Percentiles rank a stretch among this genome's conserved stretches.
phyloP scores from a whole-genome alignment of 2,329 filamentous ascomycete genomes.

The Hypocrella siamensis region DNA sequence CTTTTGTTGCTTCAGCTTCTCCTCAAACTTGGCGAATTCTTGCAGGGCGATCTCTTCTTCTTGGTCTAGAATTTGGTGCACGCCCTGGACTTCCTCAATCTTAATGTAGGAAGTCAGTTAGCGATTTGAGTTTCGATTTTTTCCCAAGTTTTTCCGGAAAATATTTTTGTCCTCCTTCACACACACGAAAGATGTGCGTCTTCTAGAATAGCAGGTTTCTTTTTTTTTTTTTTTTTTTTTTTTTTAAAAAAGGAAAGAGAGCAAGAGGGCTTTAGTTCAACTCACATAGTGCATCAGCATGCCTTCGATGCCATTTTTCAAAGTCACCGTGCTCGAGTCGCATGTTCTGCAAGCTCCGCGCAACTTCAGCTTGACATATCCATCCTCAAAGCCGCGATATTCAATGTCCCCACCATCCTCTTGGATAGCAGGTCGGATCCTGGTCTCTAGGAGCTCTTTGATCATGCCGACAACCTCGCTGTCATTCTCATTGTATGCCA shows the following conservation, averaged over 20 bases:
- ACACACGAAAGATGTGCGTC: too few relatives aligned
- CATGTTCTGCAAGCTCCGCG: conserved; percentile 89
- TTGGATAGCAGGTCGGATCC: conserved; percentile 89
- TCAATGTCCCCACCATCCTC: conserved; percentile 98
- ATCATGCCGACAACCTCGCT: conserved; percentile 96
- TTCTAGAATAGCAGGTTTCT: not conserved
- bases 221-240: not conserved
- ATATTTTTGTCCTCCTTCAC: too few relatives aligned
- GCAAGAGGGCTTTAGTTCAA: conserved; percentile 13
- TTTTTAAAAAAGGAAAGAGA: not conserved
- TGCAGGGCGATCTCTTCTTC: conserved; percentile 78
- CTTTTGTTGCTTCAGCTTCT: conserved; percentile 49
- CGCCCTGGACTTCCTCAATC: conserved; percentile 91
- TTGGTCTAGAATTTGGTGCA: conserved; percentile 77
- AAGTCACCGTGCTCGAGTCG: conserved; percentile 88
- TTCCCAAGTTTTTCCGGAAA: too few relatives aligned
- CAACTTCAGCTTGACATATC: conserved; percentile 73
- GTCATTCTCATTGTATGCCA: conserved; percentile 80
- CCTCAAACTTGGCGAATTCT: conserved; percentile 91
- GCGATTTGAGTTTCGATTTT: not conserved
- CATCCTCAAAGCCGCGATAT: conserved; percentile 72
- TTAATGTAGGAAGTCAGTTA: conserved; percentile 20
- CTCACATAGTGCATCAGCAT: conserved; percentile 95
- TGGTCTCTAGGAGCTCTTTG: conserved; percentile 89
- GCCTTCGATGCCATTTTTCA: conserved; percentile 95